phyloP scores from a whole-genome alignment of 108 stramenopile species.

The Hondaea fermentalgiana region DNA sequence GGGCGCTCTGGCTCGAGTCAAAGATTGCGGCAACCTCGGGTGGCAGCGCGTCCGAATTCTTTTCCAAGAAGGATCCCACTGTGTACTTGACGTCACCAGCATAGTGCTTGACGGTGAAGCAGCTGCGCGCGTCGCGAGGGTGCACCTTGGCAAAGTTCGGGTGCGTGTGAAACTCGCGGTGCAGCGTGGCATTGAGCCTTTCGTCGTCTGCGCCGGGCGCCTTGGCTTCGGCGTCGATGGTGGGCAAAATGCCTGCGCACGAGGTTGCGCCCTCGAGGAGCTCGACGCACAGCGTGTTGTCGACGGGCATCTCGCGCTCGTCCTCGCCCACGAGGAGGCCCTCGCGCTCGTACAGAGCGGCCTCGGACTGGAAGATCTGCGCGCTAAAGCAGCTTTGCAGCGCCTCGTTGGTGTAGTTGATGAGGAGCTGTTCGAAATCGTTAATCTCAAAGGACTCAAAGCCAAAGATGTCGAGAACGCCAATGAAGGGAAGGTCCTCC shows the following conservation, averaged over 20 bases:
- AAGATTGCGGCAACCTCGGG: conserved; percentile 63
- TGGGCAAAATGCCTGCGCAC: conserved; percentile 34
- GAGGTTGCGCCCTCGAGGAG: conserved; percentile 49
- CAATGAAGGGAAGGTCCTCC: conserved; percentile 16
- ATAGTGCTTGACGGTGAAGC: conserved; percentile 84
- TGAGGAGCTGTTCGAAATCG: conserved; percentile 86
- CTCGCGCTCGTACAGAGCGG: conserved; percentile 67
- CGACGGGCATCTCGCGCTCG: conserved; percentile 48
- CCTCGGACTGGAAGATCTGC: conserved; percentile 77
- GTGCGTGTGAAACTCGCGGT: conserved; percentile 35
- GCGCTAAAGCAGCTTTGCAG: conserved; percentile 82
- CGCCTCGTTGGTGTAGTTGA: conserved; percentile 90
- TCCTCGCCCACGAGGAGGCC: conserved; percentile 29
- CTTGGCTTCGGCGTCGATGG: conserved; percentile 56
- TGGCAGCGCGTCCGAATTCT: conserved; percentile 72
- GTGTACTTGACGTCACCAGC: conserved; percentile 83
- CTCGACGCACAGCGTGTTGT: conserved; percentile 42
- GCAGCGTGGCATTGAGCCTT: conserved; percentile 37
- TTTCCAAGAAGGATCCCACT: conserved; percentile 68
- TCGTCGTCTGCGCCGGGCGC: conserved; percentile 40
- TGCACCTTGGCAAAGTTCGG: conserved; percentile 35
- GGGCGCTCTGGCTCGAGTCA: conserved; percentile 48
- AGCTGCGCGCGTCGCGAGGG: conserved; percentile 18
- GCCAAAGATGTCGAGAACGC: conserved; percentile 32
- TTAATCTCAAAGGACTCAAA: conserved; percentile 45